Percentiles rank a stretch among this genome's conserved stretches.
phyloP scores from a whole-genome alignment of 176 grass and related monocot species.

The Bothriochloa decipiens region DNA sequence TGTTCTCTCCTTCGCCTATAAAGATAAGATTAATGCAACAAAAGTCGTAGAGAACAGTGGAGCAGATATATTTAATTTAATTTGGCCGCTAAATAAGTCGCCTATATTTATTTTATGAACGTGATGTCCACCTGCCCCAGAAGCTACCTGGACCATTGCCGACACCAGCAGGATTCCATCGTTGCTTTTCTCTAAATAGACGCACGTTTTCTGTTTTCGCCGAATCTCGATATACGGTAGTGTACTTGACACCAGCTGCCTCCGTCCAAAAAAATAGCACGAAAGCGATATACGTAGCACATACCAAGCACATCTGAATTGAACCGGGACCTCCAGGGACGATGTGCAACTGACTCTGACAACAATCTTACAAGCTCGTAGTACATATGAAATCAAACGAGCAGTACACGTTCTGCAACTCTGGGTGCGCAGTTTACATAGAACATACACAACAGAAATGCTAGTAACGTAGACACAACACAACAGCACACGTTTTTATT shows the following conservation, averaged over 20 bases:
- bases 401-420: constrained; percentile 1
- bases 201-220: not conserved
- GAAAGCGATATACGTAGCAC: not conserved
- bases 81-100: not conserved
- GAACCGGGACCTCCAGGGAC: not conserved
- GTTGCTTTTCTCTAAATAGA: not conserved
- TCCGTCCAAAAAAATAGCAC: not conserved
- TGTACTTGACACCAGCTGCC: not conserved
- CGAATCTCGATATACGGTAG: not conserved
- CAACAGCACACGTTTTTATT: constrained; percentile 34
- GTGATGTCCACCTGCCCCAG: not conserved
- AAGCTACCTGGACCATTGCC: not conserved
- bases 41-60: not conserved
- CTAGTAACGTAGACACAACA: not conserved
- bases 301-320: not conserved
- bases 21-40: not conserved
- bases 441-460: constrained; percentile 3
- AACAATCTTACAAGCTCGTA: not conserved
- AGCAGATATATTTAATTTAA: not conserved
- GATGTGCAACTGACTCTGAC: not conserved
- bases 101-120: too few relatives aligned
- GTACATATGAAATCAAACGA: not conserved
- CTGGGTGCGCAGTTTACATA: not conserved
- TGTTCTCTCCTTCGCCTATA: not conserved
- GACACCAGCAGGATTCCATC: not conserved